Percentiles rank a stretch among this genome's conserved stretches.
Evolutionary conservation across 768 basidiomycete species (phyloP).

Genomic region (Tulasnella calospora): DNA sequence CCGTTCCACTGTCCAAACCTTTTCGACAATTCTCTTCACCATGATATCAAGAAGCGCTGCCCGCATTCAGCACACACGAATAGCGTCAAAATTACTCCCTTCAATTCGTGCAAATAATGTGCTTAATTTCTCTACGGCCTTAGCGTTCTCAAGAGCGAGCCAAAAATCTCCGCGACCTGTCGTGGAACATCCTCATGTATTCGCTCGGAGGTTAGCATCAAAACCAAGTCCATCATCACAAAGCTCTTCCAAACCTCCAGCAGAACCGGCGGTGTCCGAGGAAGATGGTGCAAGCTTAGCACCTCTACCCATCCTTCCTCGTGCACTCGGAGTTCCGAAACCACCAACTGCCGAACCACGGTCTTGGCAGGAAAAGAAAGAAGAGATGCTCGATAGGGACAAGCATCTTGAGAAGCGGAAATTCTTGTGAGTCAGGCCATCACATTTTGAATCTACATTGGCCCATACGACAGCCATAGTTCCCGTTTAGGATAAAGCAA

Average conservation of each 20-base stretch:
- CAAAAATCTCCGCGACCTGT: background rate
- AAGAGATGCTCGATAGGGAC: conserved; percentile 68
- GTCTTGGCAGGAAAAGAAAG: conserved; percentile 57
- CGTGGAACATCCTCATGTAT: background rate
- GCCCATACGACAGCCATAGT: conserved; percentile 7
- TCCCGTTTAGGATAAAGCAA: conserved; percentile 50
- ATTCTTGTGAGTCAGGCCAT: conserved; percentile 36
- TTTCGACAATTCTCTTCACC: background rate
- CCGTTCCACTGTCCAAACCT: background rate
- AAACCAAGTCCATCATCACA: background rate
- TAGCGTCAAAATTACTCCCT: background rate
- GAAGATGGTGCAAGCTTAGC: background rate
- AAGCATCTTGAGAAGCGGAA: conserved; percentile 61
- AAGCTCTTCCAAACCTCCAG: background rate
- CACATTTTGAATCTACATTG: background rate
- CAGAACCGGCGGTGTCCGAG: background rate
- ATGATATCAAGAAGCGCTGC: background rate
- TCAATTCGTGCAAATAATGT: background rate
- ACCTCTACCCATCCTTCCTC: conserved; percentile 28
- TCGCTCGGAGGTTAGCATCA: background rate
- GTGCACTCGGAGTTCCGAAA: conserved; percentile 73
- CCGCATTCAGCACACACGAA: background rate
- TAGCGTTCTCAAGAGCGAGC: background rate
- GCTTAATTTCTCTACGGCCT: background rate
- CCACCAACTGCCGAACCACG: conserved; percentile 57